Evolutionary conservation across 345 rosid genomes (phyloP).

Genomic region (Heritiera littoralis): DNA sequence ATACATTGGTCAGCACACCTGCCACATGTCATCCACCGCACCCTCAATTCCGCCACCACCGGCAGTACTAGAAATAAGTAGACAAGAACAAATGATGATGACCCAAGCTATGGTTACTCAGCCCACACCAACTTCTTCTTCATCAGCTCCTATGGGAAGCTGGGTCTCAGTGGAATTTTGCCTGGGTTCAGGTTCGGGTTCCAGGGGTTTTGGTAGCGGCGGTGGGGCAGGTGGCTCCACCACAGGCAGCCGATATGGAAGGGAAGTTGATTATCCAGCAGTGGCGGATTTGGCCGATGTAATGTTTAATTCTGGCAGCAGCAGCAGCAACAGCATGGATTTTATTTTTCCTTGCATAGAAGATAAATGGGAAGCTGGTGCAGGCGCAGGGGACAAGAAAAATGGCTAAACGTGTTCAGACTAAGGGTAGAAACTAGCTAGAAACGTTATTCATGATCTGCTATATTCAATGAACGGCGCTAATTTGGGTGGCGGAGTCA

Average conservation of each 20-base stretch:
- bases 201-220: not conserved
- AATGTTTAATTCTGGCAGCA: constrained; percentile 63
- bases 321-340: constrained; percentile 61
- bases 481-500: not conserved
- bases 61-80: not conserved
- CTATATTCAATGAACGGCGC: not conserved
- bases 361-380: constrained; percentile 12
- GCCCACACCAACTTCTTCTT: constrained; percentile 13
- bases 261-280: constrained; percentile 33
- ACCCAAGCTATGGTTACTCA: constrained; percentile 3
- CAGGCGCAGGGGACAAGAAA: constrained; percentile 26
- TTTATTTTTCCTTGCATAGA: constrained; percentile 42
- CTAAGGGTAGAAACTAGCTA: not conserved
- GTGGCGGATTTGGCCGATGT: constrained; percentile 60
- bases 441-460: not conserved
- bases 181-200: constrained; percentile 21
- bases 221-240: constrained; percentile 39
- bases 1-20: constrained; percentile 70
- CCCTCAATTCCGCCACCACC: constrained; percentile 37
- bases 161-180: constrained; percentile 43
- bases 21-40: constrained; percentile 65
- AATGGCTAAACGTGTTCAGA: constrained; percentile 8
- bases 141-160: not conserved
- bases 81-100: not conserved
- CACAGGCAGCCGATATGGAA: constrained; percentile 26